A percentile compares a stretch with the other conserved stretches of the same genome.
Evolutionary conservation across 192 early-diverging fungal genomes (phyloP).

Genomic region (Pecoramyces ruminantium): DNA sequence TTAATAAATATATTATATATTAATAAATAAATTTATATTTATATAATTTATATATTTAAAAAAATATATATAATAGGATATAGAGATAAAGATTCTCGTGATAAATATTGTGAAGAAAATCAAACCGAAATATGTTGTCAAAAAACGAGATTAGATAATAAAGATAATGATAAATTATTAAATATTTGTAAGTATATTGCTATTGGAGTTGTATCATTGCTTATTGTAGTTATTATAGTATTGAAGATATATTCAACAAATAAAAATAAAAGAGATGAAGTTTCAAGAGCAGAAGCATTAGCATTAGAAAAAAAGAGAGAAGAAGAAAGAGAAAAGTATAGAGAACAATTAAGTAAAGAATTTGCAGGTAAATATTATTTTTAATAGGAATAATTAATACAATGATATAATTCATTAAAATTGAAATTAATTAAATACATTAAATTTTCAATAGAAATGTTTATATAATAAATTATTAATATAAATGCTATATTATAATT

Average conservation of each 20-base stretch:
- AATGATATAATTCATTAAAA: too few relatives aligned
- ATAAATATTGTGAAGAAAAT: too few relatives aligned
- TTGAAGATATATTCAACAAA: not conserved
- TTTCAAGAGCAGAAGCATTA: not conserved
- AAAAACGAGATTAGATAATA: too few relatives aligned
- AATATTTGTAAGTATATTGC: not conserved
- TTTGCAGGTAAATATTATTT: not conserved
- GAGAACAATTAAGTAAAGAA: not conserved
- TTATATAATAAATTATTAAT: too few relatives aligned
- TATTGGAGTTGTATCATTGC: not conserved
- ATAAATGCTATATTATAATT: too few relatives aligned
- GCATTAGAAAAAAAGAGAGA: not conserved
- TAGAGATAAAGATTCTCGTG: too few relatives aligned
- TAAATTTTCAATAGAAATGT: too few relatives aligned
- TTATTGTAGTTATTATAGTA: not conserved
- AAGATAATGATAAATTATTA: not conserved
- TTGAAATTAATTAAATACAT: too few relatives aligned
- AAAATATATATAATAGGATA: too few relatives aligned
- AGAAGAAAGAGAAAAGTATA: not conserved
- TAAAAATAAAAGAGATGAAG: not conserved
- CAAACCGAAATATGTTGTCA: too few relatives aligned
- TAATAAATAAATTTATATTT: not conserved
- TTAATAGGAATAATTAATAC: too few relatives aligned
- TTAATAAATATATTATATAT: not conserved
- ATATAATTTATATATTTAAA: too few relatives aligned